A percentile compares a stretch with the other conserved stretches of the same genome.
These are phyloP conservation scores for Fagus sylvatica DNA, from an alignment of 306 rosid species.

Conservation along the genomic window DNA sequence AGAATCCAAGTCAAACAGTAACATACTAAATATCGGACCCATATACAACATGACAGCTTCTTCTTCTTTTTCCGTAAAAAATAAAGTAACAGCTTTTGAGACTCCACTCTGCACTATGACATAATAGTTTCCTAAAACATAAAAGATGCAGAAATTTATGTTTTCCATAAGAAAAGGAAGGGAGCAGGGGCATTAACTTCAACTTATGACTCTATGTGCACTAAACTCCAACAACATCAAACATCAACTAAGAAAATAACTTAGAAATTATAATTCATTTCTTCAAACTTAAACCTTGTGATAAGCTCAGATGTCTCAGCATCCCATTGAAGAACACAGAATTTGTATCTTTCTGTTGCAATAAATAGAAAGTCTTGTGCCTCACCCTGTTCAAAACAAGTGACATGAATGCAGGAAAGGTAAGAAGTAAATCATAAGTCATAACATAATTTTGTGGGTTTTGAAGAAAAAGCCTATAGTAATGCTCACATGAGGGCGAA, in stretches of 20 bases:
- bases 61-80: no score
- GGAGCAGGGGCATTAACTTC: no score
- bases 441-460: neutral
- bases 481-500: constrained; percentile 86
- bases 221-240: neutral
- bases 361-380: constrained; percentile 85
- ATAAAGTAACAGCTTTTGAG: no score
- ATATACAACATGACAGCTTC: no score
- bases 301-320: constrained; percentile 77
- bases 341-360: constrained; percentile 97
- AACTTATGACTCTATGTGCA: no score
- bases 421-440: neutral
- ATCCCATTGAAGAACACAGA: constrained; percentile 99
- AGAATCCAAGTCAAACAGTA: no score
- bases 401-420: neutral
- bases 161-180: no score
- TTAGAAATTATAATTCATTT: neutral
- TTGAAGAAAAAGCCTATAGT: neutral
- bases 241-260: neutral
- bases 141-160: no score
- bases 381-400: constrained; percentile 66
- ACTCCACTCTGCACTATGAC: no score
- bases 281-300: constrained; percentile 46
- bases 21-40: no score
- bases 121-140: no score